Conservation (phyloP, 1,284 basidiomycete genomes). For the Ganoderma resinaceum region DNA sequence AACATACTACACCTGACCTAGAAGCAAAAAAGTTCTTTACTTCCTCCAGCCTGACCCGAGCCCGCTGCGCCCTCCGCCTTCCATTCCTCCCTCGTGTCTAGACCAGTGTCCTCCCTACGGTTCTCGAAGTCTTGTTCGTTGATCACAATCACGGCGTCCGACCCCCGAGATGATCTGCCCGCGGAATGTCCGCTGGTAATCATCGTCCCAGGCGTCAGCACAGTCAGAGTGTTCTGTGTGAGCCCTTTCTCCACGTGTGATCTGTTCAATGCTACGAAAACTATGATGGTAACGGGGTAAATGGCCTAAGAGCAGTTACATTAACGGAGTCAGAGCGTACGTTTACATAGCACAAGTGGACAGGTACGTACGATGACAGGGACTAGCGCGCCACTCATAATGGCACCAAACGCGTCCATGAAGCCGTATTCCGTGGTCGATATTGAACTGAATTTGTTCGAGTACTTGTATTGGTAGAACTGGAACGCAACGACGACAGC, state of each 20-base stretch:
- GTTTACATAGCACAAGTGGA: not conserved
- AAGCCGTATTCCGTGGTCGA: not conserved
- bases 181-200: not conserved
- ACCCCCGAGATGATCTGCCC: not conserved
- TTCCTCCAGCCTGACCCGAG: not conserved
- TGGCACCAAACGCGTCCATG: not conserved
- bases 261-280: not conserved
- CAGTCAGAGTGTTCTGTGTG: not conserved
- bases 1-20: not conserved
- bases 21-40: not conserved
- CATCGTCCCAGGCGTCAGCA: not conserved
- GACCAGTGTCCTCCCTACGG: not conserved
- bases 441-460: not conserved
- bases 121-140: not conserved
- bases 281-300: not conserved
- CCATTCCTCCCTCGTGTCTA: not conserved
- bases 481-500: not conserved
- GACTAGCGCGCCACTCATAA: not conserved
- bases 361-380: slow-evolving; percentile 2
- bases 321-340: not conserved
- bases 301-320: not conserved
- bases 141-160: not conserved
- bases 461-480: not conserved
- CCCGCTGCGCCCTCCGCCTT: not conserved
- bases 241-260: not conserved